Base-by-base conservation (phyloP, 2,329 filamentous ascomycete species). In the Ceratocystis eucalypticola region DNA sequence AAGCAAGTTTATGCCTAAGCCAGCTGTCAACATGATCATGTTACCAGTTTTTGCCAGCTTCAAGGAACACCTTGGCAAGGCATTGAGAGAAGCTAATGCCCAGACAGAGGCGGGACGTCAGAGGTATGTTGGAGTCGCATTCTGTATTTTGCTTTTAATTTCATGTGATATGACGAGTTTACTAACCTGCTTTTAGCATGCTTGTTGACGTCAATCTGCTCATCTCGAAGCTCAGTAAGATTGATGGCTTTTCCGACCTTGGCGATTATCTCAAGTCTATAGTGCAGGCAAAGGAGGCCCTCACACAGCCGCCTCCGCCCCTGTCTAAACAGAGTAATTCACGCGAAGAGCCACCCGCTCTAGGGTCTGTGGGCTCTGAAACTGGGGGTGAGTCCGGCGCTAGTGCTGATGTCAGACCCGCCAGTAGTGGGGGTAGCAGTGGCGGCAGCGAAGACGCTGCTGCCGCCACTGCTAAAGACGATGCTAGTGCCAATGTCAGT, bases 11-110 rank as follows among this genome's bases (percentile, higher is more conserved):
- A 78, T 96, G 28, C 87, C 88, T 0, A 89, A 94, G 69, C 80
- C 82, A 65, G 87, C 88, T 0, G 86, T 96, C 1, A 80, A 82
- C 65, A 84, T 89, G 77, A 96, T 96, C 71, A 96, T 96, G 89
- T 78, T 81, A 22, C 88, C 89, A 0, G 91, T 96, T 0, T 95
- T 95, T 74, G 79, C 82, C 46, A 90, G 84, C 73, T 96, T 96
- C 74, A 86, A 85, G 71, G 86, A 89, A 66, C 88, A 93, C 72
- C 86, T 94, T 74, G 86, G 87, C 20, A 83, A 82, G 69, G 87
- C 87, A 10, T 86, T 94, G 70, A 77, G 80, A 55, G 85, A 84
- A 50, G 82, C 87, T 25, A 77, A 80, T 33, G 79, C 91, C 25
- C 84, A 82, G 74, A 90, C 84, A 5, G 81, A 84, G 69, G 77